phyloP scores from a whole-genome alignment of 441 rosid species.

The Brassica balearica region DNA sequence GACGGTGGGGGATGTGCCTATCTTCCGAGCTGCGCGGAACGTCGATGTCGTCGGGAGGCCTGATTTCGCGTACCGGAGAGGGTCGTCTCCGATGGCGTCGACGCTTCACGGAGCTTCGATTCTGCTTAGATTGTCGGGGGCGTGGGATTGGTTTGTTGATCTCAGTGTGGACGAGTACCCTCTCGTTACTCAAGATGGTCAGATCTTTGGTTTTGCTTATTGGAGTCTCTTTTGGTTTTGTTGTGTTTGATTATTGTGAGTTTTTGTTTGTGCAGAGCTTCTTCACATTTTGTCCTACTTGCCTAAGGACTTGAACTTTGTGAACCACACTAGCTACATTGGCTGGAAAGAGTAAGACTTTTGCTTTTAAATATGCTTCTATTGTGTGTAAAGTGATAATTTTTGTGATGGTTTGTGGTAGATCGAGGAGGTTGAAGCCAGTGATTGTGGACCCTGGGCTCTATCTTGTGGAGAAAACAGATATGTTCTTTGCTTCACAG shows the following conservation, averaged over 20 bases:
- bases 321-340: slow-evolving; percentile 77
- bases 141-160: slow-evolving; percentile 92
- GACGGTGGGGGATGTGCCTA: slow-evolving; percentile 52
- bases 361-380: slow-evolving; percentile 25
- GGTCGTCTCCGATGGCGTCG: slow-evolving; percentile 82
- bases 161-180: slow-evolving; percentile 84
- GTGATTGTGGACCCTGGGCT: slow-evolving; percentile 96
- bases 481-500: slow-evolving; percentile 82
- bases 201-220: slow-evolving; percentile 16
- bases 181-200: slow-evolving; percentile 90
- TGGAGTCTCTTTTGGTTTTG: neutral
- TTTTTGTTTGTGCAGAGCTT: slow-evolving; percentile 64
- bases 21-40: slow-evolving; percentile 80
- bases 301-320: slow-evolving; percentile 76
- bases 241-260: slow-evolving; percentile 20
- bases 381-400: neutral
- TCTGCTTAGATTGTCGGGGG: slow-evolving; percentile 66
- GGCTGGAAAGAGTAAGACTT: slow-evolving; percentile 97
- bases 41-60: slow-evolving; percentile 85
- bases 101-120: slow-evolving; percentile 89
- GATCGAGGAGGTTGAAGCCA: slow-evolving; percentile 84
- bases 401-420: slow-evolving; percentile 35
- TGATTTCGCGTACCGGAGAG: slow-evolving; percentile 74
- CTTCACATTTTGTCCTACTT: slow-evolving; percentile 82
- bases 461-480: slow-evolving; percentile 70